Evolutionary conservation across 305 asterid species (phyloP).

Genomic region (Striga hermonthica): DNA sequence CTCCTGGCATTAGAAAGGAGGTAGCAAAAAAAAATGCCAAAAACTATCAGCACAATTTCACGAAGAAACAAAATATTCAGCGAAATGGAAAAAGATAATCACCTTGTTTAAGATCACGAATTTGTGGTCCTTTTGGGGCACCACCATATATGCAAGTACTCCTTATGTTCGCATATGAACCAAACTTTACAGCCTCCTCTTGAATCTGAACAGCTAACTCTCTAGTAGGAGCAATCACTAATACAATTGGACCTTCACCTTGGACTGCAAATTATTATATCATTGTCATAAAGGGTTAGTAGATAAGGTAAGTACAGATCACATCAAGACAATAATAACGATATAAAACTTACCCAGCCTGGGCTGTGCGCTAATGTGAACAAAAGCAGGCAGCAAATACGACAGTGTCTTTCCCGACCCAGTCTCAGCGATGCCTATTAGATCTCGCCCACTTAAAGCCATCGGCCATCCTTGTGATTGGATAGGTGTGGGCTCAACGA

Average conservation of each 20-base stretch:
- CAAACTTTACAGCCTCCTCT: slow-evolving; percentile 77
- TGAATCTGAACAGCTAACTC: slow-evolving; percentile 94
- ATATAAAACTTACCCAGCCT: slow-evolving; percentile 54
- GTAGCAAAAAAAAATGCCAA: slow-evolving; percentile 8
- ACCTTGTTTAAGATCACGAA: slow-evolving; percentile 91
- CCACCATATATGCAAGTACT: slow-evolving; percentile 94
- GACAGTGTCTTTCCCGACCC: slow-evolving; percentile 95
- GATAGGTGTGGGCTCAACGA: slow-evolving; percentile 83
- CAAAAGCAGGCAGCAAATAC: slow-evolving; percentile 80
- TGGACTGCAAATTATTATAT: slow-evolving; percentile 41
- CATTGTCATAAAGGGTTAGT: slow-evolving; percentile 18
- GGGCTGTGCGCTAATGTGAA: slow-evolving; percentile 87
- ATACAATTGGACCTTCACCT: slow-evolving; percentile 83
- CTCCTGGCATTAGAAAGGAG: slow-evolving; percentile 48
- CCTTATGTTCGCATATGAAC: slow-evolving; percentile 59
- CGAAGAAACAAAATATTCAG: slow-evolving; percentile 19
- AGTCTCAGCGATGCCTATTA: slow-evolving; percentile 89
- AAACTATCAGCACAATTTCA: slow-evolving; percentile 21
- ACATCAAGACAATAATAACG: background rate
- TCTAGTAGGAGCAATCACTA: slow-evolving; percentile 89
- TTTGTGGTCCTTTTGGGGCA: slow-evolving; percentile 94
- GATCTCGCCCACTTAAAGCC: slow-evolving; percentile 92
- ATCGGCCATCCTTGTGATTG: slow-evolving; percentile 98
- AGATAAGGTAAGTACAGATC: background rate
- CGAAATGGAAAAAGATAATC: slow-evolving; percentile 2